phyloP scores from a whole-genome alignment of 2,329 filamentous ascomycete species.

The Drechslerella dactyloides region DNA sequence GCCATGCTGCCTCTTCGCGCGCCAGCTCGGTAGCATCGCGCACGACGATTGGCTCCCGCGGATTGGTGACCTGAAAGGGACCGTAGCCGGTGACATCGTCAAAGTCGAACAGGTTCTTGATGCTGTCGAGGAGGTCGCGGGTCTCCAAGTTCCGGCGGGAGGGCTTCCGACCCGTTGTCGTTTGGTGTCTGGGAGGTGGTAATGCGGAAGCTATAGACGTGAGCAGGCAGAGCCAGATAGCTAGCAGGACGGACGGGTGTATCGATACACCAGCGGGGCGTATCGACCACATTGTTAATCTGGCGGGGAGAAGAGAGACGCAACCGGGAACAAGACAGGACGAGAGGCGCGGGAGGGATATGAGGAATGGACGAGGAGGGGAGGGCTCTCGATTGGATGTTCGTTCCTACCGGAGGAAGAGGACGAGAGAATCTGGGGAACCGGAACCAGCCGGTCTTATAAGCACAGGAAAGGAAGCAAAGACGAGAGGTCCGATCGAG shows the following conservation, averaged over 20 bases:
- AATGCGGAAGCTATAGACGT: constrained; percentile 16
- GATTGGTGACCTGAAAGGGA: constrained; percentile 35
- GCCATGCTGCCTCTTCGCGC: constrained; percentile 74
- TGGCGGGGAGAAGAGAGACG: constrained; percentile 7
- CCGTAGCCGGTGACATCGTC: constrained; percentile 29
- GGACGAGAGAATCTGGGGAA: constrained; percentile 45
- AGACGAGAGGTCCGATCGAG: constrained; percentile 24
- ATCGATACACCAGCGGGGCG: constrained; percentile 8
- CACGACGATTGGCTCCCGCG: constrained; percentile 8
- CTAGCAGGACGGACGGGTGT: constrained; percentile 32
- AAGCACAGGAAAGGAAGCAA: constrained; percentile 28
- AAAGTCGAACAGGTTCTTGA: constrained; percentile 27
- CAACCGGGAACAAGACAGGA: background rate
- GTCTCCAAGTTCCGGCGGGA: constrained; percentile 33
- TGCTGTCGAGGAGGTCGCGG: constrained; percentile 23
- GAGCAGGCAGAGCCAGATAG: constrained; percentile 19
- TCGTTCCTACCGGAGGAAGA: constrained; percentile 21
- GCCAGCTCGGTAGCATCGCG: constrained; percentile 14
- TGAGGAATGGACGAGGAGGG: constrained; percentile 5
- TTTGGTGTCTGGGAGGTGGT: constrained; percentile 23
- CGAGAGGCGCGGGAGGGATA: background rate
- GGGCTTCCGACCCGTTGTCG: constrained; percentile 23
- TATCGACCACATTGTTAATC: constrained; percentile 23
- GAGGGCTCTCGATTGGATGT: background rate
- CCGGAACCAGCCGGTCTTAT: constrained; percentile 47